These are phyloP conservation scores for Colletotrichum sublineola DNA, from an alignment of 2,329 filamentous ascomycete species.

Conservation along the genomic window DNA sequence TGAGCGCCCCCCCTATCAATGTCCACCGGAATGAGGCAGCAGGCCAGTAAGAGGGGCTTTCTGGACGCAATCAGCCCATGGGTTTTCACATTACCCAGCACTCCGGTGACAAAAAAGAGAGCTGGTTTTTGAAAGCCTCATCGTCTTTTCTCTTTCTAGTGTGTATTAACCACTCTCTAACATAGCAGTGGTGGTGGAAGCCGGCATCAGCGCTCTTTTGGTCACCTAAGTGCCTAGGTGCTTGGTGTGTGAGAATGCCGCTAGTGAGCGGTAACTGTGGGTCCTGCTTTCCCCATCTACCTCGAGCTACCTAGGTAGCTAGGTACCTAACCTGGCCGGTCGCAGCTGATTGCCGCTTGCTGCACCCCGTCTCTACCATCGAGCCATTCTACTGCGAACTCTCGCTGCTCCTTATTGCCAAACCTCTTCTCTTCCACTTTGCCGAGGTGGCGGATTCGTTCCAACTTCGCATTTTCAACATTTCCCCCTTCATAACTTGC, in stretches of 20 bases:
- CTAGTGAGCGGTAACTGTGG: constrained; percentile 34
- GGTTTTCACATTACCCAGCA: neutral
- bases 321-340: constrained; percentile 27
- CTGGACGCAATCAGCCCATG: neutral
- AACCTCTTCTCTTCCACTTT: constrained; percentile 13
- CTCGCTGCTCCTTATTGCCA: constrained; percentile 6
- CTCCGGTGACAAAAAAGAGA: no score
- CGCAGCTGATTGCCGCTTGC: constrained; percentile 36
- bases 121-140: no score
- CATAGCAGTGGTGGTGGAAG: no score
- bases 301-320: neutral
- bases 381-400: constrained; percentile 13
- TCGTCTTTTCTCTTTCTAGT: no score
- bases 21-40: neutral
- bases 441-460: constrained; percentile 30
- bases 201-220: no score
- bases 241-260: constrained; percentile 19
- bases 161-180: no score
- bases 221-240: neutral
- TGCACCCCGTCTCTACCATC: constrained; percentile 30
- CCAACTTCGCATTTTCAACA: constrained; percentile 13
- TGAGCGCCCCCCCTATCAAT: constrained; percentile 18
- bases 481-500: neutral
- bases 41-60: constrained; percentile 6
- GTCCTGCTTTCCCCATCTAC: neutral